Evolutionary conservation across 2,329 filamentous ascomycete genomes (phyloP).

Genomic region (Pseudogymnoascus sp.): DNA sequence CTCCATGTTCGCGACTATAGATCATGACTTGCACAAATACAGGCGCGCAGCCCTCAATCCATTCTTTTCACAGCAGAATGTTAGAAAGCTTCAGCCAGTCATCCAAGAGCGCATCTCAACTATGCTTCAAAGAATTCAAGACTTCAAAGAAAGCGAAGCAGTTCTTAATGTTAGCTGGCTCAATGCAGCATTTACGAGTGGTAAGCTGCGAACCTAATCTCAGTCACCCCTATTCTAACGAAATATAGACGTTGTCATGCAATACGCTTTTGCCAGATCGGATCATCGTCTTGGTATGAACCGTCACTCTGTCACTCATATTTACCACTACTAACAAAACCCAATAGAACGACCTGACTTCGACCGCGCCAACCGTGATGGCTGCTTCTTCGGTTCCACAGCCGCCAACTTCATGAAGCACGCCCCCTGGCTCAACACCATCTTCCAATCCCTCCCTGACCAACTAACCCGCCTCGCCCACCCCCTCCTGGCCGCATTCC

Average conservation of each 20-base stretch:
- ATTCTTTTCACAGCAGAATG: conserved; percentile 16
- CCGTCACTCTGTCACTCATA: neutral
- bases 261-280: conserved; percentile 23
- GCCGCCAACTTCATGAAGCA: conserved; percentile 17
- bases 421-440: conserved; percentile 15
- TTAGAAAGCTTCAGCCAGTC: conserved; percentile 14
- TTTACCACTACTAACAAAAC: neutral
- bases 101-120: conserved; percentile 18
- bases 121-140: conserved; percentile 13
- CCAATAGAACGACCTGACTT: conserved; percentile 17
- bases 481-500: neutral
- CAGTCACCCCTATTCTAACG: neutral
- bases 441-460: neutral
- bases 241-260: conserved; percentile 24
- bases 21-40: conserved; percentile 17
- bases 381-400: conserved; percentile 11
- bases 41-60: conserved; percentile 16
- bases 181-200: conserved; percentile 15
- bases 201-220: neutral
- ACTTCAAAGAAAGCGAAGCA: conserved; percentile 12
- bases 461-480: neutral
- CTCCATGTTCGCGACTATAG: conserved; percentile 16
- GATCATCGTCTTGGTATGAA: conserved; percentile 16
- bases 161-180: conserved; percentile 16
- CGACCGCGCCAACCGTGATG: conserved; percentile 16